A percentile compares a stretch with the other conserved stretches of the same genome.
Evolutionary conservation across 768 basidiomycete species (phyloP).

Genomic region (Leccinum variicolor): DNA sequence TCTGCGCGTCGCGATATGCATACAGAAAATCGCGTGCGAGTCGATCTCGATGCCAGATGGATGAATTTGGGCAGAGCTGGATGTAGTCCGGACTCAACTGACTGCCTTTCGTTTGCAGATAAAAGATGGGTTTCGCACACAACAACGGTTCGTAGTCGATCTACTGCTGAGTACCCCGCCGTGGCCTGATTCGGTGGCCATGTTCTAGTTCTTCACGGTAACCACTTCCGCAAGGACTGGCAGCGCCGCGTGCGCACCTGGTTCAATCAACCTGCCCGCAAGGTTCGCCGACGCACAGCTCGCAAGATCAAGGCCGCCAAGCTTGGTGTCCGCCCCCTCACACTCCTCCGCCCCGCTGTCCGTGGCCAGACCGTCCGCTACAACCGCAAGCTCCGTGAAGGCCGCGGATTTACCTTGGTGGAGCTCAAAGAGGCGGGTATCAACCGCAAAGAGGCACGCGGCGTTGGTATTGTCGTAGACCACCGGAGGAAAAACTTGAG

Average conservation of each 20-base stretch:
- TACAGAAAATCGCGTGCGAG: not conserved
- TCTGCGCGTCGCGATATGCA: not conserved
- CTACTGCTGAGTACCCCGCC: constrained; percentile 25
- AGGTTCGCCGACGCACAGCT: constrained; percentile 90
- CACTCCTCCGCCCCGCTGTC: constrained; percentile 93
- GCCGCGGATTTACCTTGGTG: constrained; percentile 91
- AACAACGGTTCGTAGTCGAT: constrained; percentile 29
- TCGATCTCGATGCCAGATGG: constrained; percentile 15
- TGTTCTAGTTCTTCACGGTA: constrained; percentile 74
- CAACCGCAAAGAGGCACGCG: constrained; percentile 87
- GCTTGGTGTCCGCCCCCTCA: constrained; percentile 89
- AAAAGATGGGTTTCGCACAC: constrained; percentile 36
- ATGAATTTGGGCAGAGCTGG: constrained; percentile 15
- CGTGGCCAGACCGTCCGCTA: constrained; percentile 95
- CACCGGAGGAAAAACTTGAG: constrained; percentile 95
- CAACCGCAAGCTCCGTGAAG: constrained; percentile 96
- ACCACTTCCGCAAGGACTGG: constrained; percentile 99
- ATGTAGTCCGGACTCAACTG: constrained; percentile 19
- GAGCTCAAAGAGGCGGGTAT: constrained; percentile 97
- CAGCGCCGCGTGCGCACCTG: constrained; percentile 94
- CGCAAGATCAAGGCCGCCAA: constrained; percentile 88
- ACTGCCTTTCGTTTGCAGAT: constrained; percentile 21
- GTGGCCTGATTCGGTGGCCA: constrained; percentile 8
- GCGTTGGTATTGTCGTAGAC: constrained; percentile 94
- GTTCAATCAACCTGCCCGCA: constrained; percentile 99